Conservation (phyloP, 352 stramenopile species). For the Pilasporangium apinafurcum region DNA sequence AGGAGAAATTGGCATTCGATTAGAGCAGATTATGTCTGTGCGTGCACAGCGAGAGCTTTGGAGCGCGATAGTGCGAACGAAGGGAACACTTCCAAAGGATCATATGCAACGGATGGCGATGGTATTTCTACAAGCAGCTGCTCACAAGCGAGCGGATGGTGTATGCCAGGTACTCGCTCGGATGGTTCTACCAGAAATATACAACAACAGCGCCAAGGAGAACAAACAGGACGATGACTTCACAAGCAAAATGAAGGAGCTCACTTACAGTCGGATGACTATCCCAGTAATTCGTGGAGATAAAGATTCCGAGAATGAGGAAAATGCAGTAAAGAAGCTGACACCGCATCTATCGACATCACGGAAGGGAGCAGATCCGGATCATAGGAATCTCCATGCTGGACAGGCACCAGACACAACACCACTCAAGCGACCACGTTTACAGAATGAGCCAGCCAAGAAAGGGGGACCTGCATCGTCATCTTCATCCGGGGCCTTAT, state of each 20-base stretch:
- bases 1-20: constrained; percentile 19
- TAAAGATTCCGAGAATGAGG: background rate
- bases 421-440: background rate
- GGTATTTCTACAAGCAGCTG: constrained; percentile 7
- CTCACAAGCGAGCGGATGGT: constrained; percentile 1
- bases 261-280: background rate
- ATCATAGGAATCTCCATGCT: too few species aligned
- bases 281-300: background rate
- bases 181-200: background rate
- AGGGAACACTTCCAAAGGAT: background rate
- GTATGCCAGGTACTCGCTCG: constrained; percentile 6
- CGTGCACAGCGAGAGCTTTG: constrained; percentile 49
- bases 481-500: too few species aligned
- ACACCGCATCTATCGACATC: too few species aligned
- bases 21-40: constrained; percentile 30
- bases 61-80: constrained; percentile 31
- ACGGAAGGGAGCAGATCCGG: too few species aligned
- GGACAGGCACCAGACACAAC: too few species aligned
- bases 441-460: background rate
- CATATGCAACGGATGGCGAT: constrained; percentile 1
- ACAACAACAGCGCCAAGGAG: background rate
- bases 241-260: constrained; percentile 5
- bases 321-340: background rate
- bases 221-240: constrained; percentile 8
- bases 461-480: too few species aligned